These are phyloP conservation scores for Martensiomyces pterosporus DNA, from an alignment of 192 early-diverging fungal species.

Conservation along the genomic window DNA sequence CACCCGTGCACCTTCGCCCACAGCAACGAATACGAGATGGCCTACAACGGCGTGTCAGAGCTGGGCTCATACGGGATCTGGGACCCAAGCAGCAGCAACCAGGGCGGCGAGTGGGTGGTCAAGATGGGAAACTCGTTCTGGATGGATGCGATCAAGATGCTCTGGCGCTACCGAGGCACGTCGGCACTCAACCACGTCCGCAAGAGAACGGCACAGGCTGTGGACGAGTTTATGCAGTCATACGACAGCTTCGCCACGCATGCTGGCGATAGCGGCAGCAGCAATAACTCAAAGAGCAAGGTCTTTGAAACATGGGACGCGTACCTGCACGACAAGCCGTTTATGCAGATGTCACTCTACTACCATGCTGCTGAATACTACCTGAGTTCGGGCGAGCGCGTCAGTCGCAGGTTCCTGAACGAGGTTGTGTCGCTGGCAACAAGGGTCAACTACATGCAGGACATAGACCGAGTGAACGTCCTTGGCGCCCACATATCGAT, in stretches of 20 bases:
- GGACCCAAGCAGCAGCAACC: too few relatives aligned
- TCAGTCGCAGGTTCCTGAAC: conserved; percentile 9
- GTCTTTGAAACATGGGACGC: conserved; percentile 21
- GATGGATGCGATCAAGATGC: conserved; percentile 5
- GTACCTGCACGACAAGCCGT: conserved; percentile 16
- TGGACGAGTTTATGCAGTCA: conserved; percentile 32
- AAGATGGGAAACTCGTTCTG: conserved; percentile 3
- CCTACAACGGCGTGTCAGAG: neutral
- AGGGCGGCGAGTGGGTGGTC: conserved; percentile 16
- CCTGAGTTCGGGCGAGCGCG: conserved; percentile 1
- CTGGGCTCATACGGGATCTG: conserved; percentile 20
- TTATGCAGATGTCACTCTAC: conserved; percentile 16
- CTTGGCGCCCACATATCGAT: conserved; percentile 33
- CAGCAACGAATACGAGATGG: neutral
- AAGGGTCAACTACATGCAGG: conserved; percentile 39
- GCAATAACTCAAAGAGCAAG: too few relatives aligned
- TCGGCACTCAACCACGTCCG: conserved; percentile 13
- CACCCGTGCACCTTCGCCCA: conserved; percentile 27
- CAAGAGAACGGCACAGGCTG: conserved; percentile 7
- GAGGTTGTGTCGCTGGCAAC: conserved; percentile 33
- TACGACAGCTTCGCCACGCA: conserved; percentile 10
- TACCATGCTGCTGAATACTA: conserved; percentile 23
- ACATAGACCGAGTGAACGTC: conserved; percentile 14
- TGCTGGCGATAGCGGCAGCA: too few relatives aligned
- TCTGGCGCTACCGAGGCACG: conserved; percentile 24